Conservation (phyloP, 129 eudicot genomes). For the Arctium lappa region DNA sequence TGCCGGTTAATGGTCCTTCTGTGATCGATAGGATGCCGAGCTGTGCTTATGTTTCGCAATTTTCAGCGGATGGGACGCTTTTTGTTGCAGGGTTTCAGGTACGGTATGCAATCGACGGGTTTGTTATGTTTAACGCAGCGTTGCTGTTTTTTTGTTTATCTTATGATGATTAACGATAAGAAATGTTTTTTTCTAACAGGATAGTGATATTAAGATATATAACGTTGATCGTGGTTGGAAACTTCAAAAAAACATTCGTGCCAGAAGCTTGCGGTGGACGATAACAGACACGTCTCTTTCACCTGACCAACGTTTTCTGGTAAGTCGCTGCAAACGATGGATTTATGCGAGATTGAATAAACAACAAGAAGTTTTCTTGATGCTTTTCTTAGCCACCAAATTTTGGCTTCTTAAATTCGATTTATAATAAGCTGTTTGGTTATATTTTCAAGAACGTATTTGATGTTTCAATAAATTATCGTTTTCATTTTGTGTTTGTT, state of each 20-base stretch:
- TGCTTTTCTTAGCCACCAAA: too few relatives aligned
- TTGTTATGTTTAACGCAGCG: neutral
- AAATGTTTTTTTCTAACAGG: slow-evolving; percentile 38
- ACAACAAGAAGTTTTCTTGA: too few relatives aligned
- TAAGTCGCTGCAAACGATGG: slow-evolving; percentile 32
- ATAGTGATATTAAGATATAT: slow-evolving; percentile 74
- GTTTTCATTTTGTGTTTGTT: neutral
- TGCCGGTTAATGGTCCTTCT: slow-evolving; percentile 66
- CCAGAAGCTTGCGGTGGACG: slow-evolving; percentile 89
- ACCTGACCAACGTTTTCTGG: slow-evolving; percentile 88
- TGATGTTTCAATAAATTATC: neutral
- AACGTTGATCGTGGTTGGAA: slow-evolving; percentile 68
- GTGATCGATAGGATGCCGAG: slow-evolving; percentile 63
- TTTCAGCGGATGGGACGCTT: slow-evolving; percentile 82
- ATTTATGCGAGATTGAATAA: neutral
- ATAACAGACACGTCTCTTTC: slow-evolving; percentile 91
- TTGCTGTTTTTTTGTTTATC: neutral
- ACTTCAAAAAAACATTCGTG: slow-evolving; percentile 74
- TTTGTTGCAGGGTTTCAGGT: slow-evolving; percentile 95
- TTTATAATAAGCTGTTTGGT: neutral
- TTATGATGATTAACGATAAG: neutral
- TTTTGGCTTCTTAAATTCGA: neutral
- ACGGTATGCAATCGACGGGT: neutral
- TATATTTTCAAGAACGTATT: neutral
- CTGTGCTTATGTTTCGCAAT: slow-evolving; percentile 80